phyloP scores from a whole-genome alignment of 805 yeast species.

The Crinitomyces ghanaensis region DNA sequence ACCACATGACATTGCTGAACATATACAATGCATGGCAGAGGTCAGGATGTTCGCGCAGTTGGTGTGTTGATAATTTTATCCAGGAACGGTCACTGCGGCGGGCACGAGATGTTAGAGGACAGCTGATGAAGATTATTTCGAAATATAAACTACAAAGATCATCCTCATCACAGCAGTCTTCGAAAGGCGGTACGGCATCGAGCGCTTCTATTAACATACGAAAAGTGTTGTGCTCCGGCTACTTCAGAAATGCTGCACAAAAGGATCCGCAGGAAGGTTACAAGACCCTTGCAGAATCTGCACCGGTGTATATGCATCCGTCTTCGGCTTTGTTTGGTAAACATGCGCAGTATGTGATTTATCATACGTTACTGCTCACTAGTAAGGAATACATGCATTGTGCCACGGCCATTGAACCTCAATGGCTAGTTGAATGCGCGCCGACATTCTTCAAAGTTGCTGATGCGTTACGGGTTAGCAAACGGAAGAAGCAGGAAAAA shows the following conservation, averaged over 20 bases:
- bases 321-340: slow-evolving; percentile 68
- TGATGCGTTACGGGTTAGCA: slow-evolving; percentile 39
- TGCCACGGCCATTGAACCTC: slow-evolving; percentile 54
- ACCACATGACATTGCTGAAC: slow-evolving; percentile 65
- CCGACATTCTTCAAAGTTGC: slow-evolving; percentile 62
- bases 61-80: slow-evolving; percentile 80
- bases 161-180: no score
- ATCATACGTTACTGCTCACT: slow-evolving; percentile 75
- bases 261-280: slow-evolving; percentile 51
- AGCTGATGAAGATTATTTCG: slow-evolving; percentile 41
- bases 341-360: slow-evolving; percentile 62
- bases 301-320: slow-evolving; percentile 67
- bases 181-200: no score
- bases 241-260: slow-evolving; percentile 53
- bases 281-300: slow-evolving; percentile 27
- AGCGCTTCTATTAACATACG: slow-evolving; percentile 31
- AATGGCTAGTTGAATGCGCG: slow-evolving; percentile 66
- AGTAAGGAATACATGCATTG: slow-evolving; percentile 82
- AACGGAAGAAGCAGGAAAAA: slow-evolving; percentile 45
- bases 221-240: slow-evolving; percentile 54
- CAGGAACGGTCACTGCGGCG: slow-evolving; percentile 64
- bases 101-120: slow-evolving; percentile 60
- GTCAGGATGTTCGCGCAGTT: slow-evolving; percentile 52
- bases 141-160: no score
- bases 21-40: slow-evolving; percentile 70